phyloP scores from a whole-genome alignment of 495 filamentous ascomycete genomes.

The Lophiotrema nucula region DNA sequence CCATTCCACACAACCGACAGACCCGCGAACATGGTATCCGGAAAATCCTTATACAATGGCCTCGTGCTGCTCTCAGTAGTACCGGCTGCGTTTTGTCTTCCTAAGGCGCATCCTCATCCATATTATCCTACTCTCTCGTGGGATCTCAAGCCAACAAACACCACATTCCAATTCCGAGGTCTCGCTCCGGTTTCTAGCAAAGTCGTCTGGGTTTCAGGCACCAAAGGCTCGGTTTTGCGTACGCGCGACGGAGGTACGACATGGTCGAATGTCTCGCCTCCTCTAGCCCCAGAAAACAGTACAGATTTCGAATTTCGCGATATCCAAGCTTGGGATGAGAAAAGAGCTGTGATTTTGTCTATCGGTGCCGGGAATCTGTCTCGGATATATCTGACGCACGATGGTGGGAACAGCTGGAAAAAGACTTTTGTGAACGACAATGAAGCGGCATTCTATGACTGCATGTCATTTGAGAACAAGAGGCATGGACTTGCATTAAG shows the following conservation, averaged over 20 bases:
- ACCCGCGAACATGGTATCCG: background rate
- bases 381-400: constrained; percentile 8
- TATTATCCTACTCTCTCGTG: background rate
- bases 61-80: background rate
- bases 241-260: constrained; percentile 8
- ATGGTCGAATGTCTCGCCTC: constrained; percentile 14
- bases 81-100: background rate
- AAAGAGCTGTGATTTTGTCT: constrained; percentile 2
- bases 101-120: background rate
- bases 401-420: constrained; percentile 17
- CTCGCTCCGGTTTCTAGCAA: constrained; percentile 5
- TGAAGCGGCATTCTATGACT: constrained; percentile 15
- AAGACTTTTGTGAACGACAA: constrained; percentile 9
- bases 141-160: constrained; percentile 16
- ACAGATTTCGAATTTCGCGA: constrained; percentile 19
- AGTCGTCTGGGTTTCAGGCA: constrained; percentile 18
- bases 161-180: constrained; percentile 16
- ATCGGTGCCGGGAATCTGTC: constrained; percentile 17
- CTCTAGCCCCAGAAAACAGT: constrained; percentile 4
- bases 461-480: constrained; percentile 16
- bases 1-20: background rate
- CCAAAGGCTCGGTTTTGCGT: constrained; percentile 14
- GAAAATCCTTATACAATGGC: background rate
- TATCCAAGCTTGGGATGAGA: constrained; percentile 10
- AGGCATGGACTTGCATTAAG: constrained; percentile 19